Conservation (phyloP, 2,329 filamentous ascomycete genomes). For the Albifimbria verrucaria region DNA sequence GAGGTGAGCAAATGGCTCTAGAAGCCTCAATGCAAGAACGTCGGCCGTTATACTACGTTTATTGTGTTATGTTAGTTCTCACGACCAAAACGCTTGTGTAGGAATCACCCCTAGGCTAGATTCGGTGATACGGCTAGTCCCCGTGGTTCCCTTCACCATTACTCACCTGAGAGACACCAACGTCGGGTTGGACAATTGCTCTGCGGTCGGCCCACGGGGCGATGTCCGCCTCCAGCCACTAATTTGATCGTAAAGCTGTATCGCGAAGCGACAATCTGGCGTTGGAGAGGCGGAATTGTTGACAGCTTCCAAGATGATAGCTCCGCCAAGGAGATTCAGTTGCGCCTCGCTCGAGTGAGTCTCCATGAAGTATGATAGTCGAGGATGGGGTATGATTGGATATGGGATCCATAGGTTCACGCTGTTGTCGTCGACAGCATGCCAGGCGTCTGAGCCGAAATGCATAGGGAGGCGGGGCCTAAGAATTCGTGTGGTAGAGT, state of each 20-base stretch:
- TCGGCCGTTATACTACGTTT: not conserved
- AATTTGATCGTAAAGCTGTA: not conserved
- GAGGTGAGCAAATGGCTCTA: not conserved
- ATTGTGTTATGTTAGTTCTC: not conserved
- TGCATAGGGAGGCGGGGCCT: not conserved
- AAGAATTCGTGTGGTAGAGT: not conserved
- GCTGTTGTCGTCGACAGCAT: not conserved
- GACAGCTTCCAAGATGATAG: not conserved
- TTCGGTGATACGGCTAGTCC: not conserved
- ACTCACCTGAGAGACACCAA: not conserved
- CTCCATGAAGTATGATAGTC: not conserved
- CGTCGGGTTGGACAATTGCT: not conserved
- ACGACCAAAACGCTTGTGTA: not conserved
- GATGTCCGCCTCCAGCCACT: not conserved
- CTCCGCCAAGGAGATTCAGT: not conserved
- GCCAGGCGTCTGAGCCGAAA: not conserved
- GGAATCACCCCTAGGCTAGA: not conserved
- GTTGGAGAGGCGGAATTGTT: not conserved
- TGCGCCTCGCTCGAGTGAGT: not conserved
- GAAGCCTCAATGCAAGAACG: not conserved
- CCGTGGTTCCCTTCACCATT: not conserved
- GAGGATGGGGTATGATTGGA: not conserved
- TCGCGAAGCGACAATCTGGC: not conserved
- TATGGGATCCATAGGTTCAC: not conserved
- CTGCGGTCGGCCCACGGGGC: not conserved